Conservation (phyloP, 2,329 filamentous ascomycete genomes). For the Trichothecium roseum region DNA sequence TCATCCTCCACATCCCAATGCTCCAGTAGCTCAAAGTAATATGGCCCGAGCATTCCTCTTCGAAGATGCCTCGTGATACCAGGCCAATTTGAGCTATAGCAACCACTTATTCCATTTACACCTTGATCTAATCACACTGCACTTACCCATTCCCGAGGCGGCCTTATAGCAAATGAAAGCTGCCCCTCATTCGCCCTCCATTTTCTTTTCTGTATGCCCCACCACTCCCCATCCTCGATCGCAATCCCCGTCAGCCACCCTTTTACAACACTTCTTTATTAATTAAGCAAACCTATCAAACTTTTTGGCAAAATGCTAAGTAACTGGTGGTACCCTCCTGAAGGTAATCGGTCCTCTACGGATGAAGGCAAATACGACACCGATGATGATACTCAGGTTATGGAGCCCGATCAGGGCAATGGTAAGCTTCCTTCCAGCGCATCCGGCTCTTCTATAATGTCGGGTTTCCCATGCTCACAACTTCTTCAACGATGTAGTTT, state of each 20-base stretch:
- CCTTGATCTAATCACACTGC: too few relatives aligned
- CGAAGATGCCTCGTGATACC: too few relatives aligned
- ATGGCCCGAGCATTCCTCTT: too few relatives aligned
- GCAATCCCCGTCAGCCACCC: background rate
- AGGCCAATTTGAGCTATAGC: too few relatives aligned
- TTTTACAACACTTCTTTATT: background rate
- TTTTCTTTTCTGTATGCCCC: background rate
- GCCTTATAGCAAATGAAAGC: background rate
- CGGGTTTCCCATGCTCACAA: background rate
- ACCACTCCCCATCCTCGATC: background rate
- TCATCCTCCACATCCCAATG: too few relatives aligned
- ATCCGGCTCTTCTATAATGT: background rate
- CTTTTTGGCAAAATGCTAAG: slow-evolving; percentile 25
- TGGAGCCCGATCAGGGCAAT: slow-evolving; percentile 91
- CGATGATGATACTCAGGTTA: slow-evolving; percentile 66
- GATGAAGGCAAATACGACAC: slow-evolving; percentile 41
- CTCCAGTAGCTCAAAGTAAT: too few relatives aligned
- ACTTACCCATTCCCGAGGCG: too few relatives aligned
- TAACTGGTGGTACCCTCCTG: slow-evolving; percentile 25
- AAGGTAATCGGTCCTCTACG: slow-evolving; percentile 40
- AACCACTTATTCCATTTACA: too few relatives aligned
- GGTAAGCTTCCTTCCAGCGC: slow-evolving; percentile 44
- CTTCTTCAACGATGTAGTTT: slow-evolving; percentile 44
- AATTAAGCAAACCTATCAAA: background rate
- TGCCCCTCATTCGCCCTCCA: background rate